Conservation (phyloP, 129 eudicot species). For the Scalesia atractyloides region DNA sequence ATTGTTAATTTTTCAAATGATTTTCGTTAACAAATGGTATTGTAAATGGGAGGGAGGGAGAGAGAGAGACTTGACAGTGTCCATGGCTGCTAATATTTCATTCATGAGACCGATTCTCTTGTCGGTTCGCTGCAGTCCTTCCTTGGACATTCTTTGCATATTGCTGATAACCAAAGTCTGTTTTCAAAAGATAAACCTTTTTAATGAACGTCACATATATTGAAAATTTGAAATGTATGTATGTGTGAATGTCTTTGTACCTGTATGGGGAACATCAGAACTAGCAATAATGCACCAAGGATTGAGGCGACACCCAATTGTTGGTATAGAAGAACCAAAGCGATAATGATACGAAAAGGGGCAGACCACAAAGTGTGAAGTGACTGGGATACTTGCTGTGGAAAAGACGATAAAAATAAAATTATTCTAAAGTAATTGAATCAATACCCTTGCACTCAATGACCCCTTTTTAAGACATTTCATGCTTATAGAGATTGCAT, state of each 20-base stretch:
- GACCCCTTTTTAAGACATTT: background rate
- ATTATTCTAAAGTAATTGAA: conserved; percentile 13
- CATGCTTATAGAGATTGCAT: conserved; percentile 2
- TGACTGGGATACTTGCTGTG: conserved; percentile 84
- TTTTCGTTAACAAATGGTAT: background rate
- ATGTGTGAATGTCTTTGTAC: conserved; percentile 39
- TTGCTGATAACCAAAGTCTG: conserved; percentile 83
- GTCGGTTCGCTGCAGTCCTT: conserved; percentile 90
- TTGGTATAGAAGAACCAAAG: conserved; percentile 88
- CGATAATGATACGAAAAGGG: conserved; percentile 79
- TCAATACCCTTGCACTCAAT: background rate
- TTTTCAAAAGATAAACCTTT: conserved; percentile 23
- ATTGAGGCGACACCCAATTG: conserved; percentile 88
- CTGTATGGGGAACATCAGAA: conserved; percentile 91
- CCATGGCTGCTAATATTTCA: conserved; percentile 97
- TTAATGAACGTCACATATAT: background rate
- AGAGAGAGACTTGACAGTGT: conserved; percentile 70
- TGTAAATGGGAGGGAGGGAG: background rate
- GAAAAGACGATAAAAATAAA: conserved; percentile 19
- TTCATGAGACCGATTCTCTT: conserved; percentile 93
- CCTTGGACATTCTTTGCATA: conserved; percentile 85
- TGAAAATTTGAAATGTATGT: background rate
- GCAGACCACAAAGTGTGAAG: conserved; percentile 95
- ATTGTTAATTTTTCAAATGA: conserved; percentile 6
- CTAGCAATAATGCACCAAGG: conserved; percentile 77